phyloP scores from a whole-genome alignment of 2,329 filamentous ascomycete species.

The Fusarium fujikuroi region DNA sequence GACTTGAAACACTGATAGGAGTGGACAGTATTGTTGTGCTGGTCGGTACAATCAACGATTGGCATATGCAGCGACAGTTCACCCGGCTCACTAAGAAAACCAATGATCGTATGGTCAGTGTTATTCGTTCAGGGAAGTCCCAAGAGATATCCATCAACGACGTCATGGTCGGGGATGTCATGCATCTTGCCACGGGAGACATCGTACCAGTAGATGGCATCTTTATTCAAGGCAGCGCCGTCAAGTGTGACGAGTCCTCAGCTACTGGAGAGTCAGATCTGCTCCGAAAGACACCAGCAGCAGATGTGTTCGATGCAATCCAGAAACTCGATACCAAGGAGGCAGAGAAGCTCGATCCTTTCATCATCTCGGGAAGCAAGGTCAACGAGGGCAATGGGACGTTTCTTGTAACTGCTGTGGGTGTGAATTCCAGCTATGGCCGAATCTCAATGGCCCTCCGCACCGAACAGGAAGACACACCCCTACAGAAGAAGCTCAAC shows the following conservation, averaged over 20 bases:
- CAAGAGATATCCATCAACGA: constrained; percentile 73
- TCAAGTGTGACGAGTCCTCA: constrained; percentile 77
- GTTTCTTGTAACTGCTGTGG: constrained; percentile 66
- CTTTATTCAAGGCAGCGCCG: constrained; percentile 65
- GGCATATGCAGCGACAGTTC: constrained; percentile 75
- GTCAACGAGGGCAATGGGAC: constrained; percentile 65
- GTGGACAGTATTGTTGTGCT: constrained; percentile 64
- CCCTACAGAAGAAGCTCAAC: constrained; percentile 65
- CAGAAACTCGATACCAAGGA: constrained; percentile 54
- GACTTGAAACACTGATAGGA: constrained; percentile 6
- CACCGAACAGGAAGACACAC: constrained; percentile 62
- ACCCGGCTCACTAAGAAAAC: constrained; percentile 70
- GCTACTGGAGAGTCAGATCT: constrained; percentile 79
- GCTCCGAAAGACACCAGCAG: constrained; percentile 72
- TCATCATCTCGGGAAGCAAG: constrained; percentile 68
- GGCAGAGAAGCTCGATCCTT: constrained; percentile 68
- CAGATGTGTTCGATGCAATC: constrained; percentile 67
- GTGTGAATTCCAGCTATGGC: constrained; percentile 64
- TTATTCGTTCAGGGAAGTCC: constrained; percentile 73
- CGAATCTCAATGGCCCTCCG: constrained; percentile 66
- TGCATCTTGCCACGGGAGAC: constrained; percentile 76
- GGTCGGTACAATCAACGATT: constrained; percentile 73
- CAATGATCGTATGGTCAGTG: constrained; percentile 72
- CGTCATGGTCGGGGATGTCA: constrained; percentile 74
- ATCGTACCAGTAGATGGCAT: constrained; percentile 77